These are phyloP conservation scores for Petunia hybrid DNA, from an alignment of 305 asterid species.

Conservation along the genomic window DNA sequence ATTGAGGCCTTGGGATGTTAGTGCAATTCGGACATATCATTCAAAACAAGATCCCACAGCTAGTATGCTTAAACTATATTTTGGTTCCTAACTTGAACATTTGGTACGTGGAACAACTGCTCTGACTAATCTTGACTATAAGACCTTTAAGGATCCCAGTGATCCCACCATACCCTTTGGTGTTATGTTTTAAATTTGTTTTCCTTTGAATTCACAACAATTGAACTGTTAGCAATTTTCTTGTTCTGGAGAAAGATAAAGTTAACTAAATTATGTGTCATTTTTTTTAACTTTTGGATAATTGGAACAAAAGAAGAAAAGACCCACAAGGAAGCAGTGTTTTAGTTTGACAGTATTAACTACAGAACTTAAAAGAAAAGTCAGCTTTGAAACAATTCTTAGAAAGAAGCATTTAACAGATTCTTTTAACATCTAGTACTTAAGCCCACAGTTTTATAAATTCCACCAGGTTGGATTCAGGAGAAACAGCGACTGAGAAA, in stretches of 20 bases:
- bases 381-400: not conserved
- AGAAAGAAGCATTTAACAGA: not conserved
- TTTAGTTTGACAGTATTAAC: not conserved
- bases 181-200: too few relatives aligned
- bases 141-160: too few relatives aligned
- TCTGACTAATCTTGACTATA: too few relatives aligned
- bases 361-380: not conserved
- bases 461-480: not conserved
- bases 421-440: not conserved
- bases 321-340: not conserved
- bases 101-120: too few relatives aligned
- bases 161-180: too few relatives aligned
- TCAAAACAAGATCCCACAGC: not conserved
- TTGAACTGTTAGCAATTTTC: not conserved
- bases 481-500: not conserved
- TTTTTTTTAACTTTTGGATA: not conserved
- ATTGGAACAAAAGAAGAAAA: not conserved
- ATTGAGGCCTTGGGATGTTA: not conserved
- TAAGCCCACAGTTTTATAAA: slow-evolving; percentile 26
- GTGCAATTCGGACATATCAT: too few relatives aligned
- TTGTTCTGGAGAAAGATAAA: not conserved
- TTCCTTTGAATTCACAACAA: not conserved
- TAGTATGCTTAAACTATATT: not conserved
- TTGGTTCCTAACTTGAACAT: too few relatives aligned
- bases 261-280: not conserved